A percentile compares a stretch with the other conserved stretches of the same genome.
These are phyloP conservation scores for Trypanosoma conorhini DNA, from an alignment of 208 protist genomes.

Conservation along the genomic window DNA sequence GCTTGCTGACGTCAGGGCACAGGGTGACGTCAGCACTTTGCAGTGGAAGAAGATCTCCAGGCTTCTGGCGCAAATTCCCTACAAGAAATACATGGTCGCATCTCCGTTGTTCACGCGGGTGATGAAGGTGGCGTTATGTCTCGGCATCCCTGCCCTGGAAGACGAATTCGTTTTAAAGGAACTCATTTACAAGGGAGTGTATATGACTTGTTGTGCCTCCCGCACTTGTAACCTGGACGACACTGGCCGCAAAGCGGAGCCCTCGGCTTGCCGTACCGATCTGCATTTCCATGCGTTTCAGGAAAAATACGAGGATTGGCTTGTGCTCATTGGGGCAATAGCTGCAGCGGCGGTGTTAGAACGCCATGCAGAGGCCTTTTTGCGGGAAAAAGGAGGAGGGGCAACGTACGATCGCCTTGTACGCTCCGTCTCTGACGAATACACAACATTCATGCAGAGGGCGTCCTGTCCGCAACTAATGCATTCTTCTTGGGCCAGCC, in stretches of 20 bases:
- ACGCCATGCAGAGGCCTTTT: constrained; percentile 19
- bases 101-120: constrained; percentile 51
- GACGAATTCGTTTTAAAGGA: constrained; percentile 30
- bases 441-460: constrained; percentile 12
- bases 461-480: neutral
- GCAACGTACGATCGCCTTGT: constrained; percentile 19
- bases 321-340: constrained; percentile 31
- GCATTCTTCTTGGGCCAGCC: neutral
- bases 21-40: neutral
- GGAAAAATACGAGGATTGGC: constrained; percentile 35
- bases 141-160: constrained; percentile 18
- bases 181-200: constrained; percentile 23
- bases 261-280: neutral
- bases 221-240: neutral
- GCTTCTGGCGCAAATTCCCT: constrained; percentile 25
- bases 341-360: constrained; percentile 24
- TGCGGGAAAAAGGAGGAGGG: neutral
- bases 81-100: constrained; percentile 39
- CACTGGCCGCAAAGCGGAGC: neutral
- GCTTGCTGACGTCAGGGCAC: neutral
- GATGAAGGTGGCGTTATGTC: constrained; percentile 38
- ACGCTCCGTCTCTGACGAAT: constrained; percentile 4
- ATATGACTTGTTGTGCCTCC: constrained; percentile 14
- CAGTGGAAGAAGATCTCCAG: constrained; percentile 21
- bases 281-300: constrained; percentile 22